These are phyloP conservation scores for Linum usitatissimum DNA, from an alignment of 345 rosid genomes.

Conservation along the genomic window DNA sequence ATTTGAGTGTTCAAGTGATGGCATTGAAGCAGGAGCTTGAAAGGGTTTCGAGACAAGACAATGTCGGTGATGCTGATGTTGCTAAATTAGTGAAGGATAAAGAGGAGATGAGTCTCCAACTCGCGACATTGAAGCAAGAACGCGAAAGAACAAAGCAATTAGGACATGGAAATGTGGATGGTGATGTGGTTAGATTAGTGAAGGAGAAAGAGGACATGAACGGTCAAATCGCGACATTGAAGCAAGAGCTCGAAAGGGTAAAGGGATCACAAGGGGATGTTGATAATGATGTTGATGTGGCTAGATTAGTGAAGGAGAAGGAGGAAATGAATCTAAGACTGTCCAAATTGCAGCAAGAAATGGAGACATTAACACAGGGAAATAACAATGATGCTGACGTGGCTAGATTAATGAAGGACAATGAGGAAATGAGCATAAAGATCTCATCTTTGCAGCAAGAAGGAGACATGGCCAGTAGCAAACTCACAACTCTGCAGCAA, in stretches of 20 bases:
- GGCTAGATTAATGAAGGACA: constrained; percentile 26
- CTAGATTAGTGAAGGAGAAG: background rate
- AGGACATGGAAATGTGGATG: background rate
- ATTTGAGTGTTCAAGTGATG: background rate
- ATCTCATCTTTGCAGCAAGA: constrained; percentile 20
- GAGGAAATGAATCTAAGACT: background rate
- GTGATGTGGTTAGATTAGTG: constrained; percentile 1
- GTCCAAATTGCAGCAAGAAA: background rate
- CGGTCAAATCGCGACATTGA: background rate
- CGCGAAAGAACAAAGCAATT: background rate
- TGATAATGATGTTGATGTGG: background rate
- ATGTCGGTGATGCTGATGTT: background rate
- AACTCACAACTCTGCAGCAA: constrained; percentile 18
- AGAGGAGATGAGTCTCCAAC: background rate
- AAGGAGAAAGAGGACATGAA: background rate
- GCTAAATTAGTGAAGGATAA: background rate
- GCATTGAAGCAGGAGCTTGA: background rate
- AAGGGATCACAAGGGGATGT: background rate
- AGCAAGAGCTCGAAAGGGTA: background rate
- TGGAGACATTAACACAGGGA: background rate
- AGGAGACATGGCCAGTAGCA: too few relatives aligned
- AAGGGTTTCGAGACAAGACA: background rate
- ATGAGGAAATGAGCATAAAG: constrained; percentile 16
- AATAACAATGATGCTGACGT: constrained; percentile 22
- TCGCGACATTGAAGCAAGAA: background rate